These are phyloP conservation scores for Trametes maxima DNA, from an alignment of 768 basidiomycete genomes.

Conservation along the genomic window DNA sequence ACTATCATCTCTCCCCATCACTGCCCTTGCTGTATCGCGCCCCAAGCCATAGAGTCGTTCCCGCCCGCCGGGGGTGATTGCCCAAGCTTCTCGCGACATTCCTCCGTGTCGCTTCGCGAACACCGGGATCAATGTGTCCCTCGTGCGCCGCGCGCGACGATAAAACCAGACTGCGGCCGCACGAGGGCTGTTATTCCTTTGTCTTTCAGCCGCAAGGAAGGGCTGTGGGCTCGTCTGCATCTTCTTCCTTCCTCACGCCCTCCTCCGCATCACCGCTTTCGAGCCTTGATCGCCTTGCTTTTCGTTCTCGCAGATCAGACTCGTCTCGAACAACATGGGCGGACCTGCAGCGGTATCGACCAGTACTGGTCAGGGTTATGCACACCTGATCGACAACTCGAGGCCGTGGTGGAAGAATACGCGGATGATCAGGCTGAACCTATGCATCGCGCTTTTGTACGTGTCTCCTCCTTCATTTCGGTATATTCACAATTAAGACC, in stretches of 20 bases:
- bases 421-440: constrained; percentile 31
- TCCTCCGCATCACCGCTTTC: neutral
- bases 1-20: neutral
- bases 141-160: constrained; percentile 5
- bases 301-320: neutral
- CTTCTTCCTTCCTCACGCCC: constrained; percentile 16
- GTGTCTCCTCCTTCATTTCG: neutral
- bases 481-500: neutral
- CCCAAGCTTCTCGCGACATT: constrained; percentile 26
- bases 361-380: constrained; percentile 22
- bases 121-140: constrained; percentile 9
- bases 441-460: constrained; percentile 35
- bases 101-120: constrained; percentile 23
- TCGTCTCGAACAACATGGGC: constrained; percentile 24
- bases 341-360: constrained; percentile 29
- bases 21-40: neutral
- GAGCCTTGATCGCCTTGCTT: neutral
- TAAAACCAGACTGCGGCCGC: constrained; percentile 12
- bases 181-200: constrained; percentile 1
- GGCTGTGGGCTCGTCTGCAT: neutral
- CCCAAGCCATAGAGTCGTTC: constrained; percentile 11
- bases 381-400: constrained; percentile 26
- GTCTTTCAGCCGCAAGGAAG: constrained; percentile 7
- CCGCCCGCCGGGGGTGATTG: constrained; percentile 2
- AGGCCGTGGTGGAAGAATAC: constrained; percentile 30